Base-by-base conservation (phyloP, 345 rosid genomes). In the Rubroshorea leprosula region DNA sequence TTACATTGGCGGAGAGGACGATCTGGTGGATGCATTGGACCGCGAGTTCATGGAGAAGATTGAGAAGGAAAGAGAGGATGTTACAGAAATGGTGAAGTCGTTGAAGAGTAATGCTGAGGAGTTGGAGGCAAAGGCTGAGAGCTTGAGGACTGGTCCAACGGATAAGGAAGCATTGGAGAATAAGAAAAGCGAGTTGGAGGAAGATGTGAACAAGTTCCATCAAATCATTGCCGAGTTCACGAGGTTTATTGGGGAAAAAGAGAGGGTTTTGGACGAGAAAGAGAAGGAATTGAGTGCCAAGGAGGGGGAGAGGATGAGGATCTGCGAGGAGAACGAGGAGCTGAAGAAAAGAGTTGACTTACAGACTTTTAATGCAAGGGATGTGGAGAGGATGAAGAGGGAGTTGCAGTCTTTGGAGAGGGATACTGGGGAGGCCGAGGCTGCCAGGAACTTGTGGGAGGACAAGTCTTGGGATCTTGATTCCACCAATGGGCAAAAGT, bases 301-400 rank as follows among this genome's bases (percentile, higher is more conserved):
- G 64, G 72, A 71, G 44, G 94, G 76, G 74, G 94, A 89, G 75
- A 76, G 49, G 57, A 72, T 64, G 62, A 68, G 66, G 72, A 79
- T 79, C 29, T 69, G 71, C 0, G 74, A 65, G 59, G 96, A 93
- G 76, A 93, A 89, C 51, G 79, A 83, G 53, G 97, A 79, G 70
- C 59, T 93, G 69, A 82, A 70, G 81, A 85, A 75, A 74, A 75
- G 60, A 29, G 85, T 89, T 58, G 89, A 82, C 50, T 67, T 72
- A 72, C 99, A 87, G 84, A 74, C 78, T 18, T 68, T 89, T 41
- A 93, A 85, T 57, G 64, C 80, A 0, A 72, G 94, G 66, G 99
- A 89, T 63, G 83, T 72, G 0, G 96, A 93, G 76, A 86, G 97
- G 81, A 93, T 93, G 97, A 87, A 72, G 79, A 87, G 88, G 71